A percentile compares a stretch with the other conserved stretches of the same genome.
Conservation (phyloP, 2,329 filamentous ascomycete genomes). For the Fusarium humuli region DNA sequence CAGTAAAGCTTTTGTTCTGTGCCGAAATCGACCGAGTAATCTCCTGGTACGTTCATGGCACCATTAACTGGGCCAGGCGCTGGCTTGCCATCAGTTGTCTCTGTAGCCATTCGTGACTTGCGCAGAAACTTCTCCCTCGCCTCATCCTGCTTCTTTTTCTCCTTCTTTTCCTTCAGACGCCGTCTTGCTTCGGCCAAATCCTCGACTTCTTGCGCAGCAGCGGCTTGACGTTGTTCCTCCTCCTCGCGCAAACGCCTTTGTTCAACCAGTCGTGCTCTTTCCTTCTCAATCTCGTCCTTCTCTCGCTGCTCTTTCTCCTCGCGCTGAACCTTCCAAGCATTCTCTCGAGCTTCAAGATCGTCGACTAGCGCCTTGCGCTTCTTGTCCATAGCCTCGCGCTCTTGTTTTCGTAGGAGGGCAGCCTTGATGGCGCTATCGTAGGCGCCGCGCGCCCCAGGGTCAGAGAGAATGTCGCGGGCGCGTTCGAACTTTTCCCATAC, state of each 20-base stretch:
- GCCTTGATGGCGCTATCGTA: slow-evolving; percentile 85
- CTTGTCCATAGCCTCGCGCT: slow-evolving; percentile 79
- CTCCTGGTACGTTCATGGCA: slow-evolving; percentile 52
- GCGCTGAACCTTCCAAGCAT: slow-evolving; percentile 70
- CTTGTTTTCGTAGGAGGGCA: slow-evolving; percentile 73
- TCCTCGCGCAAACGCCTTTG: slow-evolving; percentile 54
- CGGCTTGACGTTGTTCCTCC: slow-evolving; percentile 51
- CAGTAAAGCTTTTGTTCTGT: slow-evolving; percentile 52
- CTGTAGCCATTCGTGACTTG: slow-evolving; percentile 53
- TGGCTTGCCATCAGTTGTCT: slow-evolving; percentile 38
- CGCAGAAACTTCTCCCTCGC: slow-evolving; percentile 47
- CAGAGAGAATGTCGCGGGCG: slow-evolving; percentile 85
- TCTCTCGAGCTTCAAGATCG: slow-evolving; percentile 84
- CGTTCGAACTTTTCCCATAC: slow-evolving; percentile 89
- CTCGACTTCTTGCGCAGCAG: slow-evolving; percentile 55
- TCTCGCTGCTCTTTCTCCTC: slow-evolving; percentile 57
- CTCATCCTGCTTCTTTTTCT: slow-evolving; percentile 53
- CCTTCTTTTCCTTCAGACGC: slow-evolving; percentile 55
- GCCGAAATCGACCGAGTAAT: slow-evolving; percentile 49
- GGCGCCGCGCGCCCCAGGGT: slow-evolving; percentile 74
- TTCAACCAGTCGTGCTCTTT: slow-evolving; percentile 54
- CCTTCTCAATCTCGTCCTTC: slow-evolving; percentile 52
- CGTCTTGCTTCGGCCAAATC: slow-evolving; percentile 54
- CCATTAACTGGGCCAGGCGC: slow-evolving; percentile 50
- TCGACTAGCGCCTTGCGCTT: slow-evolving; percentile 82